A percentile compares a stretch with the other conserved stretches of the same genome.
Conservation (phyloP, 768 basidiomycete genomes). For the Tephrocybe sp. region DNA sequence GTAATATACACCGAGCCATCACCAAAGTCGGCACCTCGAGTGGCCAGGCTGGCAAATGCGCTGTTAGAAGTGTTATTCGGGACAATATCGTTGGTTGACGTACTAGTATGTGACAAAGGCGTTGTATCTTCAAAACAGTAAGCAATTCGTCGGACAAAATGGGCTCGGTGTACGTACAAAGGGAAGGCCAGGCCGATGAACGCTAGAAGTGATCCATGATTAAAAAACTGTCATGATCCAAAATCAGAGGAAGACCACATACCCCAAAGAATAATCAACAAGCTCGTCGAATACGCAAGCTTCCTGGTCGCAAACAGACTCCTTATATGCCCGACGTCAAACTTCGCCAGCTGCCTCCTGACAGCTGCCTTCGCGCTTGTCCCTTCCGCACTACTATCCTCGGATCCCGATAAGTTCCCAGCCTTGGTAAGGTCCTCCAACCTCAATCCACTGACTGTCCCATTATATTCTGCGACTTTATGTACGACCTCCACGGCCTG, state of each 20-base stretch:
- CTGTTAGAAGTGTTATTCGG: too few relatives aligned
- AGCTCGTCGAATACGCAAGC: constrained; percentile 63
- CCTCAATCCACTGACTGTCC: constrained; percentile 45
- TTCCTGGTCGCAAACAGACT: constrained; percentile 62
- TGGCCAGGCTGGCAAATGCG: constrained; percentile 47
- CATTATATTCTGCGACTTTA: constrained; percentile 61
- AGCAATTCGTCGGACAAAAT: constrained; percentile 14
- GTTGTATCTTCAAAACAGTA: constrained; percentile 37
- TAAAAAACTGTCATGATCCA: too few relatives aligned
- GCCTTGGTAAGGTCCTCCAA: constrained; percentile 45
- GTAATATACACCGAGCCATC: constrained; percentile 70
- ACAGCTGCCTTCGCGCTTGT: constrained; percentile 19
- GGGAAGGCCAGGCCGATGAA: constrained; percentile 80
- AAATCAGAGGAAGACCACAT: too few relatives aligned
- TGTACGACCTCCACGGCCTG: constrained; percentile 64
- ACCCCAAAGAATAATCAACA: constrained; percentile 60
- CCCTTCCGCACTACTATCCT: background rate
- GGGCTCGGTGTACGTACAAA: constrained; percentile 51
- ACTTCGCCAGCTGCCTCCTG: constrained; percentile 39
- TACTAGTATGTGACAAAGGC: constrained; percentile 57
- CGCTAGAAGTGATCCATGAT: constrained; percentile 40
- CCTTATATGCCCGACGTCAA: constrained; percentile 44
- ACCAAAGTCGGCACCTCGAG: constrained; percentile 68
- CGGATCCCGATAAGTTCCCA: constrained; percentile 14
- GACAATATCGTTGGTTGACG: constrained; percentile 19